Base-by-base conservation (phyloP, 2,329 filamentous ascomycete species). In the Claviceps maximensis region DNA sequence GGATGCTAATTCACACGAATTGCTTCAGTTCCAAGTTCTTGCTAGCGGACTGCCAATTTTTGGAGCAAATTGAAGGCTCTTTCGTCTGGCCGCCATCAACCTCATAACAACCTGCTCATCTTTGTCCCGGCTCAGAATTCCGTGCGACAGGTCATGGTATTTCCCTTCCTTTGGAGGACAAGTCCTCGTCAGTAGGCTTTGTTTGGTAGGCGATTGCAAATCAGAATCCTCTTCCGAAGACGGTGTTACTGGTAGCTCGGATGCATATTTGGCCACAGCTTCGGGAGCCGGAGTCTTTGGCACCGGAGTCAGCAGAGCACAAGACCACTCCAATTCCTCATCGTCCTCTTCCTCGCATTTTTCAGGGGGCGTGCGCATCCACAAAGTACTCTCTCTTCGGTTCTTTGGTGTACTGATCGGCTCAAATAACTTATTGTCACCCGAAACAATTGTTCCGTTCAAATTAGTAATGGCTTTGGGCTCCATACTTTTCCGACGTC, bases 401-500 rank as follows among this genome's bases (percentile, higher is more conserved):
- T 73, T 76, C 56, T 69, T 66, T 8, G 76, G 74, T 27, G 76
- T 77, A 56, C 63, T 70, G 9, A 74, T 74, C 6, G 71, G 62
- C 0, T 69, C 71, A 49, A 70, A 69, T 0, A 57, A 50, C 59
- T 67, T 68, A 47, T 68, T 61, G n/a, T 68, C 65, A 21, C 65
- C 67, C 47, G 63, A 70, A 25, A 84, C 71, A 0, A 86, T 70
- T 1, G 74, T 81, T 46, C 83, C 83, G 57, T 88, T 87, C 56
- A 80, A 63, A 59, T 88, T 87, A 53, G 80, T 76, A 23, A 89
- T 68, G 1, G 82, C 78, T 59, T 77, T 81, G 13, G 87, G 86
- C 65, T 89, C 86, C 84, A 91, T 90, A 59, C 82, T 87, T 74
- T 89, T 89, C 51, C 87, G 79, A 50, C 86, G 80, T 52, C 85